phyloP scores from a whole-genome alignment of 176 grass and related monocot species.

The Triticum aestivum region DNA sequence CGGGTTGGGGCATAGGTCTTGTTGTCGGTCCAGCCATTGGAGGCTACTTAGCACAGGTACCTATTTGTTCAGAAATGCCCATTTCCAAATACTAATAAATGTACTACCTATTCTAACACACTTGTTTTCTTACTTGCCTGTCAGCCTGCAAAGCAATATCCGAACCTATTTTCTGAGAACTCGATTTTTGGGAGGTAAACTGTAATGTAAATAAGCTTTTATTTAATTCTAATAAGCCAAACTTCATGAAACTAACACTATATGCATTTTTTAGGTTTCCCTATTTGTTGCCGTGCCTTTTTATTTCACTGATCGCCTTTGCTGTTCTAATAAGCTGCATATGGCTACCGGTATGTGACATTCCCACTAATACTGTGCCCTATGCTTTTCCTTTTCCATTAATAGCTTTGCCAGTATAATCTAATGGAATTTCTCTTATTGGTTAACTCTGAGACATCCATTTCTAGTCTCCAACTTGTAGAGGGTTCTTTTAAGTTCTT shows the following conservation, averaged over 20 bases:
- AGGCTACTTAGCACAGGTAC: slow-evolving; percentile 69
- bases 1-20: slow-evolving; percentile 59
- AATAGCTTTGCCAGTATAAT: background rate
- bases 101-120: background rate
- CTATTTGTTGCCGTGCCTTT: slow-evolving; percentile 76
- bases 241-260: background rate
- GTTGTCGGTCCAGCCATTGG: slow-evolving; percentile 81
- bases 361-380: background rate
- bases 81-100: background rate
- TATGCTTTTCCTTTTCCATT: background rate
- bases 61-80: background rate
- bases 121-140: background rate
- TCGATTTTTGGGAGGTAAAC: slow-evolving; percentile 60
- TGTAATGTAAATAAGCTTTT: background rate
- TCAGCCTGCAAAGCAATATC: slow-evolving; percentile 81
- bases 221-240: background rate
- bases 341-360: slow-evolving; percentile 71
- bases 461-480: background rate
- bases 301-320: slow-evolving; percentile 58
- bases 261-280: slow-evolving; percentile 54
- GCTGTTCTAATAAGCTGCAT: slow-evolving; percentile 54
- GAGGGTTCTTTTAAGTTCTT: background rate
- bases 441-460: background rate
- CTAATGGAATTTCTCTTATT: background rate
- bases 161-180: slow-evolving; percentile 50